Evolutionary conservation across 305 asterid species (phyloP).

Genomic region (Solanum hybrid): DNA sequence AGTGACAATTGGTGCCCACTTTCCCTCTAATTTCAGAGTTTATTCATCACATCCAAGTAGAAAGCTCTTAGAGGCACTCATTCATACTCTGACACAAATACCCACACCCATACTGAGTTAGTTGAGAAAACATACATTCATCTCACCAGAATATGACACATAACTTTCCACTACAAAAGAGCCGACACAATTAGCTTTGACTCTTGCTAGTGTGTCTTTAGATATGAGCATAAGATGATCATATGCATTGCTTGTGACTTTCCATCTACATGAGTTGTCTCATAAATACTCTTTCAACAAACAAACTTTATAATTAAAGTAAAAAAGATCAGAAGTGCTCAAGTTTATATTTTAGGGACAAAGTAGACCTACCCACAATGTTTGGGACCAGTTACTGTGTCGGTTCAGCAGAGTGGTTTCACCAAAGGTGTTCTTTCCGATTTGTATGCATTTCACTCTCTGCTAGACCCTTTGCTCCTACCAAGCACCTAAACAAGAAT

Average conservation of each 20-base stretch:
- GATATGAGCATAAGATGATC: neutral
- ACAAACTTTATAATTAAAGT: neutral
- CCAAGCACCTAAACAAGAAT: neutral
- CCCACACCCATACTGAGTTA: neutral
- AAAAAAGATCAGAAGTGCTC: neutral
- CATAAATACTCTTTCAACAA: neutral
- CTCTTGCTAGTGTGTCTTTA: neutral
- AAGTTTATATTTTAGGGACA: neutral
- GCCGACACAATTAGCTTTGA: neutral
- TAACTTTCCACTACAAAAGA: neutral
- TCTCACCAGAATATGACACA: neutral
- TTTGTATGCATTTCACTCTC: neutral
- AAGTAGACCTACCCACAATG: neutral
- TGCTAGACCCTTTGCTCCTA: neutral
- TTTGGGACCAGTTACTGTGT: neutral
- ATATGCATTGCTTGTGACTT: neutral
- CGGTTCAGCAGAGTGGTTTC: neutral
- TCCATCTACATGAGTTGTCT: neutral
- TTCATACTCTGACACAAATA: neutral
- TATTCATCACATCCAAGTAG: neutral
- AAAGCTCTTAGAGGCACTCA: neutral
- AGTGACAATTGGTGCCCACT: neutral
- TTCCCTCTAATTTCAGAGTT: neutral
- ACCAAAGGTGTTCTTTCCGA: neutral
- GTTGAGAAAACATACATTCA: neutral